phyloP scores from a whole-genome alignment of 78 protist species.

The Dictyostelium capitatum region DNA sequence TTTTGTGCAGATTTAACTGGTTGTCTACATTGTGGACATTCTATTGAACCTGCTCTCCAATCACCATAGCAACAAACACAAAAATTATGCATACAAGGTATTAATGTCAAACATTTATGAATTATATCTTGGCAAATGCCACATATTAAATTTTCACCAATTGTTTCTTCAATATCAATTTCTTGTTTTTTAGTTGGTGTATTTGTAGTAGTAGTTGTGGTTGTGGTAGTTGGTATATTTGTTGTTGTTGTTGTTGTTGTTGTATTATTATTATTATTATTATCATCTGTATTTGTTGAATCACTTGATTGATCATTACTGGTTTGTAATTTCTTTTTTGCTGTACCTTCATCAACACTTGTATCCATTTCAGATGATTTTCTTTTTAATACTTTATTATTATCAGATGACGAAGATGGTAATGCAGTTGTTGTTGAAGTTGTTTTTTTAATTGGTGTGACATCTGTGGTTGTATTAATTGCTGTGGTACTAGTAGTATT shows the following conservation, averaged over 20 bases:
- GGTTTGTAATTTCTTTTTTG: neutral
- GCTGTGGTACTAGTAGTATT: neutral
- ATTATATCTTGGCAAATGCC: slow-evolving; percentile 76
- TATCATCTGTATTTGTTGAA: neutral
- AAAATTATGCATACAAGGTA: slow-evolving; percentile 86
- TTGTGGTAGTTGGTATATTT: neutral
- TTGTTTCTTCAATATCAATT: slow-evolving; percentile 17
- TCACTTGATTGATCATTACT: neutral
- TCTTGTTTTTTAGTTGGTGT: neutral
- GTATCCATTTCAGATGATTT: slow-evolving; percentile 13
- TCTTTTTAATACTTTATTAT: slow-evolving; percentile 21
- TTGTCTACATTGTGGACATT: slow-evolving; percentile 80
- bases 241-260: neutral
- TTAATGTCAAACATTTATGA: slow-evolving; percentile 64
- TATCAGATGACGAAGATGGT: neutral
- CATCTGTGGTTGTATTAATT: neutral
- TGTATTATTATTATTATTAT: neutral
- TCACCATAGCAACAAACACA: slow-evolving; percentile 77
- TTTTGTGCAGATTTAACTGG: slow-evolving; percentile 27
- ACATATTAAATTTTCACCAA: slow-evolving; percentile 73
- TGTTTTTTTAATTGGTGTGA: neutral
- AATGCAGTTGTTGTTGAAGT: slow-evolving; percentile 21
- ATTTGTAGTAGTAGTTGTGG: neutral
- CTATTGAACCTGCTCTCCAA: slow-evolving; percentile 55
- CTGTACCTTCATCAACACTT: neutral